Conservation (phyloP, 75 land plant genomes). For the Pseudotsuga menziesii region DNA sequence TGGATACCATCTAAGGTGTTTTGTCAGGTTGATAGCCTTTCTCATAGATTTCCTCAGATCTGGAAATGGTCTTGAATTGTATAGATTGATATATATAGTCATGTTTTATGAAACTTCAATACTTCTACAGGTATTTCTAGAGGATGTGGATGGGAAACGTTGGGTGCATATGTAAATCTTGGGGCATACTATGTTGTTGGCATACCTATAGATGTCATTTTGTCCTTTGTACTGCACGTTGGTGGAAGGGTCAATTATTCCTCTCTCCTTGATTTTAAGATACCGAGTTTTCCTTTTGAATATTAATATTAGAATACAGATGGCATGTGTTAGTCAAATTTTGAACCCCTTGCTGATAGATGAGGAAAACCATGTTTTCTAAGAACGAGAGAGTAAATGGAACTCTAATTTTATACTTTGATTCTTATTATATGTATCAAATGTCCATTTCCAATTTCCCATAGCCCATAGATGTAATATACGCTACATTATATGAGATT, state of each 20-base stretch:
- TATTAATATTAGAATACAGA: too few species aligned
- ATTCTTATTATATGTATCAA: too few species aligned
- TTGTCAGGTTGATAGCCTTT: constrained; percentile 47
- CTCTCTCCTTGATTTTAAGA: background rate
- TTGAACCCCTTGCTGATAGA: too few species aligned
- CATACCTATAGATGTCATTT: constrained; percentile 49
- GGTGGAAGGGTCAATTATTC: constrained; percentile 45
- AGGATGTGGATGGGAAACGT: constrained; percentile 85
- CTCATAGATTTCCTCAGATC: too few species aligned
- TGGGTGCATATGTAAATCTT: constrained; percentile 67
- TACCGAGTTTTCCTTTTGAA: background rate
- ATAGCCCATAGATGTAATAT: too few species aligned
- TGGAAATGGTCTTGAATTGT: too few species aligned
- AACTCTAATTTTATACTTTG: too few species aligned
- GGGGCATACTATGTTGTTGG: constrained; percentile 77
- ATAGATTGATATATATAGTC: background rate
- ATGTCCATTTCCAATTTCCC: too few species aligned
- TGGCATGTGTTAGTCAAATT: too few species aligned
- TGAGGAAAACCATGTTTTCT: too few species aligned
- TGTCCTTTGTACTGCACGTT: constrained; percentile 55
- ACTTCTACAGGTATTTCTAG: constrained; percentile 49
- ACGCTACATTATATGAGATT: too few species aligned
- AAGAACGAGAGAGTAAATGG: too few species aligned
- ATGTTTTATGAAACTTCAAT: background rate
- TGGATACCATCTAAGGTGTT: constrained; percentile 78